Base-by-base conservation (phyloP, 2,329 filamentous ascomycete species). In the Xylaria sp. region DNA sequence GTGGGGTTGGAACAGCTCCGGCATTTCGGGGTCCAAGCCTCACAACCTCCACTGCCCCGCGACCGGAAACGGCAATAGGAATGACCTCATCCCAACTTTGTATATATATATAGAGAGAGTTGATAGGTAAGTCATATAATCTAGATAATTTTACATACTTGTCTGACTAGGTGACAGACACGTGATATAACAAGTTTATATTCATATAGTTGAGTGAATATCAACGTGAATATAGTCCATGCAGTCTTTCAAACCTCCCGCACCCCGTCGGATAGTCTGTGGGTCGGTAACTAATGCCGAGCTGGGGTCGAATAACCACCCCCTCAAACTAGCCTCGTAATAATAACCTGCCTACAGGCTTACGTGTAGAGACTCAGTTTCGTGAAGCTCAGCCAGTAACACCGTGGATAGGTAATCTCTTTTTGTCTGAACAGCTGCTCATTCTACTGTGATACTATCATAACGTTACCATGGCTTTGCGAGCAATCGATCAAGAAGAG, bases 401-500 rank as follows among this genome's bases (percentile, higher is more conserved):
- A 51, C 31, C 7, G 13, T 44, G 7, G 36, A 26, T 28, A 59
- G 38, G 20, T 26, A 3, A 15, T 10, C 26, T 31, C 15, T 31
- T 40, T 17, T 59, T 28, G 33, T 15, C 44, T 61, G 28, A 13
- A 48, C 44, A 58, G 23, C 20, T 20, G 23, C 13, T 7, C 6
- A n/a, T 63, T 33, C 17, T 59, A 58, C 31, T 33, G 31, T 33
- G 9, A 23, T 15, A 51, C 31, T 60, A 46, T 59, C 26, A 42
- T 23, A 23, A 23, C 23, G 23, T 53, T 28, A 53, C 20, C 33
- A 74, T 76, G 72, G 66, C 72, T 60, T 63, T 77, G 40, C 68
- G 72, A 64, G 69, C 75, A 31, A 72, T 86, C 38, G 79, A 84
- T 59, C 78, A 79, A 6, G 79, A 74, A 48, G 85, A 87, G 57